phyloP scores from a whole-genome alignment of 2,329 filamentous ascomycete genomes.

The Colletotrichum trifolii region DNA sequence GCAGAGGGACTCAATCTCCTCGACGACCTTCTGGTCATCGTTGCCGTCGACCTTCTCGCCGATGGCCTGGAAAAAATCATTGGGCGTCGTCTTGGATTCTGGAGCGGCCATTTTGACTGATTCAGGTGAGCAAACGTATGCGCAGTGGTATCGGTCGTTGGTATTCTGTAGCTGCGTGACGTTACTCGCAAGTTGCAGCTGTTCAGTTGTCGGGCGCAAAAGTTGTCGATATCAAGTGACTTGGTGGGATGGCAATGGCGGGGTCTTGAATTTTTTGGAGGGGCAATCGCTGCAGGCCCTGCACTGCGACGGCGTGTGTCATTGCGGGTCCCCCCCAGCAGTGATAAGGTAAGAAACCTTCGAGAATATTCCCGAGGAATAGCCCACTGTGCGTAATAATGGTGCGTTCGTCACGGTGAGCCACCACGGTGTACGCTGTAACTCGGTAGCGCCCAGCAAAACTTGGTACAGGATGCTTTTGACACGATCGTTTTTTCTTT shows the following conservation, averaged over 20 bases:
- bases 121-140: not conserved
- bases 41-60: conserved; percentile 67
- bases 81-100: conserved; percentile 51
- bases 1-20: conserved; percentile 82
- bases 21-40: conserved; percentile 67
- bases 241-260: conserved; percentile 37
- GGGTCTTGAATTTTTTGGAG: conserved; percentile 41
- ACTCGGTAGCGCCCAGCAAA: conserved; percentile 6
- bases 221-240: conserved; percentile 10
- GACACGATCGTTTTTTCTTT: not conserved
- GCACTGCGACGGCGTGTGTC: conserved; percentile 30
- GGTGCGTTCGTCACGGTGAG: not conserved
- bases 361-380: conserved; percentile 38
- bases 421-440: conserved; percentile 7
- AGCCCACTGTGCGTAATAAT: not conserved
- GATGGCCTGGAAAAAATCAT: conserved; percentile 71
- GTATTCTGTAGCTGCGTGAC: not conserved
- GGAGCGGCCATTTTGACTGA: conserved; percentile 54
- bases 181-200: conserved; percentile 2
- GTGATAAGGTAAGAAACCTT: conserved; percentile 26
- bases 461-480: not conserved
- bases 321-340: conserved; percentile 31
- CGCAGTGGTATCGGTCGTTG: conserved; percentile 6
- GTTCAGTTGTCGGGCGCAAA: conserved; percentile 30
- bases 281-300: conserved; percentile 38